Percentiles rank a stretch among this genome's conserved stretches.
Conservation (phyloP, 768 basidiomycete species). For the Amanita rubescens region DNA sequence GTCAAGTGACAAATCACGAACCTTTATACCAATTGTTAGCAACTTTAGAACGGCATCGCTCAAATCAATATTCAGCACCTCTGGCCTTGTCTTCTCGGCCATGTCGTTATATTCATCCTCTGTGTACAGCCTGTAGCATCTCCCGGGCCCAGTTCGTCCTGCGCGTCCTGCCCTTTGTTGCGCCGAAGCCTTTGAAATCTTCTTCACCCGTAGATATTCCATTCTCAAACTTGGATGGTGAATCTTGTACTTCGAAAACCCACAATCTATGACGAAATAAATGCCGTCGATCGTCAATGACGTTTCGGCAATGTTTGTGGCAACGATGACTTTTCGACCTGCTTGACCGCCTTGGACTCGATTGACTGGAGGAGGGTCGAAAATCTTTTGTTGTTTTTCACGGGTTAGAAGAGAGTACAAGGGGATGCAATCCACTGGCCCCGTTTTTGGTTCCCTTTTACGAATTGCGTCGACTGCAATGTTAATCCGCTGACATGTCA, state of each 20-base stretch:
- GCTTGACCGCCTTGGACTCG: constrained; percentile 53
- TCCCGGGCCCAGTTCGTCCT: constrained; percentile 82
- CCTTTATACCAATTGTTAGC: constrained; percentile 81
- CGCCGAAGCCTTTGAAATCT: constrained; percentile 86
- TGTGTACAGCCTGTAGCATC: constrained; percentile 87
- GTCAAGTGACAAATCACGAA: constrained; percentile 12
- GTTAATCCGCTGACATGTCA: constrained; percentile 79
- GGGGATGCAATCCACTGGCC: constrained; percentile 75
- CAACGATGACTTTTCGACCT: constrained; percentile 80
- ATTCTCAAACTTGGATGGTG: constrained; percentile 89
- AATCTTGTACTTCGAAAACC: constrained; percentile 88
- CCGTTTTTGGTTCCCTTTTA: constrained; percentile 56
- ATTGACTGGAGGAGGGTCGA: constrained; percentile 67
- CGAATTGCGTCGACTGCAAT: constrained; percentile 68
- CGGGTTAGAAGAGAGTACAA: constrained; percentile 88
- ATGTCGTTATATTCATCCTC: constrained; percentile 87
- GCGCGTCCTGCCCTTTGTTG: constrained; percentile 88
- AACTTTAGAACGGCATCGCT: constrained; percentile 84
- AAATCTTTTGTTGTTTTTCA: constrained; percentile 84
- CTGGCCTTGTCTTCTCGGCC: constrained; percentile 87
- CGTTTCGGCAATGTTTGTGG: constrained; percentile 90
- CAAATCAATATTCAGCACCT: constrained; percentile 79
- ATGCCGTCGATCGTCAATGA: constrained; percentile 90
- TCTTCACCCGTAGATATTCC: constrained; percentile 75
- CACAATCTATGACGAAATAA: constrained; percentile 88